These are phyloP conservation scores for Coffea eugenioides DNA, from an alignment of 257 asterid genomes.

Conservation along the genomic window DNA sequence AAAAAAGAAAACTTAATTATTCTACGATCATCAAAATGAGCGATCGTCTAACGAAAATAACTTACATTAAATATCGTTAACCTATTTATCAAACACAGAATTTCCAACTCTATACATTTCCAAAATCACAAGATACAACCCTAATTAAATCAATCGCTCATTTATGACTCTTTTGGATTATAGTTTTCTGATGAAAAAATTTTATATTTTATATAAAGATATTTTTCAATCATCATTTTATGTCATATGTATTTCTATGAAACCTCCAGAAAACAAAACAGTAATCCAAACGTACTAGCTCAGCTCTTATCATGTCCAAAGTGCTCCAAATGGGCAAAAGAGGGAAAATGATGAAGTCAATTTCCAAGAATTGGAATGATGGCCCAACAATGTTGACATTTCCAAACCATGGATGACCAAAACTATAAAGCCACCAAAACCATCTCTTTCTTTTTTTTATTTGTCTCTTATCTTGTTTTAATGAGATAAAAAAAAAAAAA, in stretches of 20 bases:
- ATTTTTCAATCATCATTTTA: no score
- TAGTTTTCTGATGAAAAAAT: no score
- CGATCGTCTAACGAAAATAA: background rate
- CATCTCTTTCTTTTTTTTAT: background rate
- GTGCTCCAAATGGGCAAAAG: no score
- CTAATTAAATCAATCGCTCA: background rate
- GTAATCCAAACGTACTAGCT: background rate
- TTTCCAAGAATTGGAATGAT: background rate
- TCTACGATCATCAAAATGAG: background rate
- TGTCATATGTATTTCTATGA: no score
- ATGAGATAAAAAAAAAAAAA: no score
- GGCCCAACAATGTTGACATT: slow-evolving; percentile 5
- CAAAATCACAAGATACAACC: background rate
- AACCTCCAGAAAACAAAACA: no score
- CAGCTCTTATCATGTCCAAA: background rate
- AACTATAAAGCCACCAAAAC: background rate
- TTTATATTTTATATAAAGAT: no score
- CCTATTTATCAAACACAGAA: background rate
- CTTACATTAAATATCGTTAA: background rate
- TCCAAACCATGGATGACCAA: background rate
- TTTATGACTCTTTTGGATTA: no score
- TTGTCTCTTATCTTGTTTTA: background rate
- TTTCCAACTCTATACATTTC: background rate
- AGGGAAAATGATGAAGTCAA: background rate
- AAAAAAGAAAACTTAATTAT: background rate